These are phyloP conservation scores for Musa troglodytarum DNA, from an alignment of 176 grass and related monocot species.

Conservation along the genomic window DNA sequence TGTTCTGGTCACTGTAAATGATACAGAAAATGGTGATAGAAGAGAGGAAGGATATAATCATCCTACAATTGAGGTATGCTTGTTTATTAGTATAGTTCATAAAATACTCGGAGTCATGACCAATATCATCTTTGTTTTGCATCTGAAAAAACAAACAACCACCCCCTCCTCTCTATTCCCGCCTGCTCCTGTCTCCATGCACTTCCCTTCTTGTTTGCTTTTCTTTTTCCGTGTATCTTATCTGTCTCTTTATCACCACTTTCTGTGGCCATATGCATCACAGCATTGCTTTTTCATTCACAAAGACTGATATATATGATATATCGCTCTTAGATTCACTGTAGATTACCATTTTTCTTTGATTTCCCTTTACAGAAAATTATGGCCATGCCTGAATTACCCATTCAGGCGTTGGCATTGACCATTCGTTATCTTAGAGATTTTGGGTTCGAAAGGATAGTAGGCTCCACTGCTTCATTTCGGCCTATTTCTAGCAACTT, in stretches of 20 bases:
- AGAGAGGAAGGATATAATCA: slow-evolving; percentile 31
- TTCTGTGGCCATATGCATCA: background rate
- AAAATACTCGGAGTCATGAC: background rate
- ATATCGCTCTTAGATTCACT: background rate
- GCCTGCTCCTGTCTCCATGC: no score
- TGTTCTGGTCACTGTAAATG: slow-evolving; percentile 21
- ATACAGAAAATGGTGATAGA: slow-evolving; percentile 21
- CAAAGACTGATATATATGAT: no score
- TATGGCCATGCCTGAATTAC: slow-evolving; percentile 69
- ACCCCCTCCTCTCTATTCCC: no score
- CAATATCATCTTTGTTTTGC: background rate
- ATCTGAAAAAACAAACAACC: background rate
- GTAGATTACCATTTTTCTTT: background rate
- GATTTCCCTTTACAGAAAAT: slow-evolving; percentile 38
- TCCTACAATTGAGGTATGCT: slow-evolving; percentile 62
- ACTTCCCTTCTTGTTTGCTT: no score
- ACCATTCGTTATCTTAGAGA: slow-evolving; percentile 52
- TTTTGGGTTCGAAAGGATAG: slow-evolving; percentile 76
- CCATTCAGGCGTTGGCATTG: slow-evolving; percentile 73
- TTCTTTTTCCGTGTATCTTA: background rate
- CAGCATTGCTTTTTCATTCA: background rate
- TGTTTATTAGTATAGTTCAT: slow-evolving; percentile 12
- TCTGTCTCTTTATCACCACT: no score
- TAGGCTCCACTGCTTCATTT: slow-evolving; percentile 78
- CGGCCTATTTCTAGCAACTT: slow-evolving; percentile 44